Conservation (phyloP, 306 rosid species). For the Albizia julibrissin region DNA sequence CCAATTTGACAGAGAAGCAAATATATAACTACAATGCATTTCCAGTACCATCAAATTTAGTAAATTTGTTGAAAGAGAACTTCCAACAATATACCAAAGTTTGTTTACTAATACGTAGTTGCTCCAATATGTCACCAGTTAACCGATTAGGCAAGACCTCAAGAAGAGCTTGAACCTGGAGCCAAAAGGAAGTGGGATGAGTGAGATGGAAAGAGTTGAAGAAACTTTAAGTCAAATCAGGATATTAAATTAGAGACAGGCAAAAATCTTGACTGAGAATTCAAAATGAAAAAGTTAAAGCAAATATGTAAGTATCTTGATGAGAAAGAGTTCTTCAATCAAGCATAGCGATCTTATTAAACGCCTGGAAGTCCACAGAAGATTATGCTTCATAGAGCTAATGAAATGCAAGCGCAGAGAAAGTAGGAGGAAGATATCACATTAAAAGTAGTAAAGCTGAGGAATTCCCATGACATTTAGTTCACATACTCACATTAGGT, state of each 20-base stretch:
- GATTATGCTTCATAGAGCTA: slow-evolving; percentile 19
- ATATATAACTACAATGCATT: slow-evolving; percentile 8
- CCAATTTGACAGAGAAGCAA: slow-evolving; percentile 25
- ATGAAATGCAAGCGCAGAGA: slow-evolving; percentile 22
- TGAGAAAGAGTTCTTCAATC: not conserved
- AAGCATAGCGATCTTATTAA: not conserved
- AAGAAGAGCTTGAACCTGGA: slow-evolving; percentile 84
- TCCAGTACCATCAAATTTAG: slow-evolving; percentile 13
- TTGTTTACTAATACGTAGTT: slow-evolving; percentile 97
- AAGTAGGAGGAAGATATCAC: not conserved
- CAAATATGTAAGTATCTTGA: slow-evolving; percentile 12
- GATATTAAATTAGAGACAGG: slow-evolving; percentile 16
- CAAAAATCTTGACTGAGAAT: not conserved
- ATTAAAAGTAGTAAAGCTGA: slow-evolving; percentile 15
- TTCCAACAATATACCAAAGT: slow-evolving; percentile 64
- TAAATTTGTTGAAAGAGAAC: slow-evolving; percentile 18
- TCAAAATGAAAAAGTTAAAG: slow-evolving; percentile 17
- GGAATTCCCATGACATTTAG: slow-evolving; percentile 26
- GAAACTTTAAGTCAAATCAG: slow-evolving; percentile 26
- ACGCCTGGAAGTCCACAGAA: not conserved
- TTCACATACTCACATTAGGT: slow-evolving; percentile 94
- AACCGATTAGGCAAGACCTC: slow-evolving; percentile 87
- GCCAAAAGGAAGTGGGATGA: slow-evolving; percentile 4
- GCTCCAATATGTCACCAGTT: slow-evolving; percentile 88
- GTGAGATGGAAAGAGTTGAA: not conserved